Conservation (phyloP, 176 grass and related monocot species). For the Stipa capillata region DNA sequence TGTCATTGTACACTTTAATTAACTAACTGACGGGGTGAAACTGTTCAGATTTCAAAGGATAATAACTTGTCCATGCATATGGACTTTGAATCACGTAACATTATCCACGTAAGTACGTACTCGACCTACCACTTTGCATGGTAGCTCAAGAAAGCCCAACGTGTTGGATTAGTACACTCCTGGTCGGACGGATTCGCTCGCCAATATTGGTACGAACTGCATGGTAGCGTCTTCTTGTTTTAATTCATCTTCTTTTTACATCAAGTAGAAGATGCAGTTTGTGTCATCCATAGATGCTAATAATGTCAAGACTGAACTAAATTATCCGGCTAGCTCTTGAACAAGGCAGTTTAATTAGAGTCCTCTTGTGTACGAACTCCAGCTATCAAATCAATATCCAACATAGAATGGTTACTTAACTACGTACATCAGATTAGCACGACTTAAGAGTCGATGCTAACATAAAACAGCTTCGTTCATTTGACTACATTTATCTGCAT, state of each 20-base stretch:
- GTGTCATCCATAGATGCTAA: no score
- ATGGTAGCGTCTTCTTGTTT: no score
- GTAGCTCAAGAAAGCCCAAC: neutral
- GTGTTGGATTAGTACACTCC: no score
- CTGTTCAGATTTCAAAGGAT: neutral
- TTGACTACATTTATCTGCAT: neutral
- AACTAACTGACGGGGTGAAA: neutral
- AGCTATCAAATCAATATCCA: neutral
- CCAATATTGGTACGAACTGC: no score
- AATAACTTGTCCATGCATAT: neutral
- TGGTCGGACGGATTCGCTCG: no score
- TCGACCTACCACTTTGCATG: neutral
- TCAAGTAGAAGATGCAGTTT: no score
- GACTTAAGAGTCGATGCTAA: neutral
- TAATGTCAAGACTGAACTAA: no score
- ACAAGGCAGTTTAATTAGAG: neutral
- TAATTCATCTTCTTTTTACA: no score
- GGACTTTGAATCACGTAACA: neutral
- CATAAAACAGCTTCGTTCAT: neutral
- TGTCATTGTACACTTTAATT: no score
- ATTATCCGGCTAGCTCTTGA: no score
- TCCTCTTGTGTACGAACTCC: constrained; percentile 14
- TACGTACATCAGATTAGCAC: neutral
- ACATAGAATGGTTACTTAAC: neutral
- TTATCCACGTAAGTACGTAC: no score